Conservation (phyloP, 2,329 filamentous ascomycete species). For the Aspergillus versicolor region DNA sequence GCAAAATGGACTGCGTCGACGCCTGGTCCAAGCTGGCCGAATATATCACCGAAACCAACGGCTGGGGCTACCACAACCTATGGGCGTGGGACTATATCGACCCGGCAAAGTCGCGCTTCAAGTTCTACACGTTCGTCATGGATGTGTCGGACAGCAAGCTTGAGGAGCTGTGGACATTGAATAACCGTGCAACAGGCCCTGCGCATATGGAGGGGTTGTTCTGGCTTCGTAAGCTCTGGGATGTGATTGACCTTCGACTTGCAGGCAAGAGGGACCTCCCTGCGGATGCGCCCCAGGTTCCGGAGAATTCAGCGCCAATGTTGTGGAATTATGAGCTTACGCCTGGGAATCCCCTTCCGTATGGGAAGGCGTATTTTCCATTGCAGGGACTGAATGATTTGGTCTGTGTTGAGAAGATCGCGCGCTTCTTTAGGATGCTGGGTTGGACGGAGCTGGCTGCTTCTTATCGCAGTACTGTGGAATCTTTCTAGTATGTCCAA, state of each 20-base stretch:
- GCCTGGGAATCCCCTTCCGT: background rate
- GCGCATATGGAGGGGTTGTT: background rate
- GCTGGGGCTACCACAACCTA: background rate
- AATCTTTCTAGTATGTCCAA: background rate
- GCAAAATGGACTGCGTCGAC: background rate
- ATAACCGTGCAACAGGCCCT: background rate
- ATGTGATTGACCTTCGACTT: background rate
- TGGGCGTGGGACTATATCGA: background rate
- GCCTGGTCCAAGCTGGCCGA: background rate
- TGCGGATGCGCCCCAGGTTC: background rate
- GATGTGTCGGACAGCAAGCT: background rate
- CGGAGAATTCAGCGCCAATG: background rate
- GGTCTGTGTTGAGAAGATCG: background rate
- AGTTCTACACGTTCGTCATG: background rate
- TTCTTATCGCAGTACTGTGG: background rate
- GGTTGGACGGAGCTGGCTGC: background rate
- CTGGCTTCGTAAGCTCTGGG: background rate
- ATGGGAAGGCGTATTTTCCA: conserved; percentile 3
- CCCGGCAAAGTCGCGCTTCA: background rate
- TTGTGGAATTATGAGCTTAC: conserved; percentile 5
- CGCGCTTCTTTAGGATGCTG: background rate
- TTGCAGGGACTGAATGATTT: conserved; percentile 4
- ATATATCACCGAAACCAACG: background rate
- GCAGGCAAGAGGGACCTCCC: background rate
- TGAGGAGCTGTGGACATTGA: background rate